phyloP scores from a whole-genome alignment of 257 asterid genomes.

The Solanum okadae region DNA sequence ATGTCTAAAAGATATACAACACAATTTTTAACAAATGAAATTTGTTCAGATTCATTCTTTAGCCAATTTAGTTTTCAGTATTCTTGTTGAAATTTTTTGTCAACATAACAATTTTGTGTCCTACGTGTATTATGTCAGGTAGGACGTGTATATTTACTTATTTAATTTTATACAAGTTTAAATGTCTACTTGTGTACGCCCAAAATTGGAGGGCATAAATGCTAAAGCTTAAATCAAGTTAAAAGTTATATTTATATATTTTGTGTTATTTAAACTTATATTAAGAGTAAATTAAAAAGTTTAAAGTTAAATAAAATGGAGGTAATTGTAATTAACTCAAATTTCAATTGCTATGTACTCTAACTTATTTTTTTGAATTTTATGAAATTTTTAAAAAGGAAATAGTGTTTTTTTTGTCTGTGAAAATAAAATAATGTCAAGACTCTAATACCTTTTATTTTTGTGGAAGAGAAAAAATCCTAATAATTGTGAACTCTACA shows the following conservation, averaged over 20 bases:
- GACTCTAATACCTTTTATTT: background rate
- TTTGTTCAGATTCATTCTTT: background rate
- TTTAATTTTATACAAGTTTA: no score
- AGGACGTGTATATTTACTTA: no score
- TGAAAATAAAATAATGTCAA: background rate
- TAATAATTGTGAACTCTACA: background rate
- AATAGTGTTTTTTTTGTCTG: background rate
- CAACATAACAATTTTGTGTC: no score
- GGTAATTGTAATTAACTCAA: background rate
- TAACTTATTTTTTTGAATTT: background rate
- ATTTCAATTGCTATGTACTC: background rate
- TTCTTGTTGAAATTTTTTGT: background rate
- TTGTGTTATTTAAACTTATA: no score
- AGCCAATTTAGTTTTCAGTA: background rate
- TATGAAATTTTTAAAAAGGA: background rate
- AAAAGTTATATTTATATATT: no score
- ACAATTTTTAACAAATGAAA: background rate
- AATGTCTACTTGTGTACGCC: no score
- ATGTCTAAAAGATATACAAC: background rate
- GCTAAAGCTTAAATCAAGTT: no score
- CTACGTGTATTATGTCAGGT: background rate
- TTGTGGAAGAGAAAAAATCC: background rate
- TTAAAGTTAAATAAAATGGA: background rate
- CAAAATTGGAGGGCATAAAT: no score
- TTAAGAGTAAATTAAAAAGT: background rate